phyloP scores from a whole-genome alignment of 2,329 filamentous ascomycete genomes.

The Trichoderma semiorbis region DNA sequence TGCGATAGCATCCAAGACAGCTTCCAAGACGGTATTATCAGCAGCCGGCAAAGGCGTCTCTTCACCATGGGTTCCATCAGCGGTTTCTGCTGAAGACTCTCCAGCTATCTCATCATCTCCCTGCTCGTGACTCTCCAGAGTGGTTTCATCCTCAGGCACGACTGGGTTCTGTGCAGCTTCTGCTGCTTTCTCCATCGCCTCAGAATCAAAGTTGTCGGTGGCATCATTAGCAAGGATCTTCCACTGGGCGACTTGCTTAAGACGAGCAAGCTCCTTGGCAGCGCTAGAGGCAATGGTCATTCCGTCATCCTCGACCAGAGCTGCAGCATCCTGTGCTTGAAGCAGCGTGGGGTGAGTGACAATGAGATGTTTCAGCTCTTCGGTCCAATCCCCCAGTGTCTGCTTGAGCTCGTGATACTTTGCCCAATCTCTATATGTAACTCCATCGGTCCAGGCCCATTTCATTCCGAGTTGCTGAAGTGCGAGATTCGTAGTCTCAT shows the following conservation, averaged over 20 bases:
- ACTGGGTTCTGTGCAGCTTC: slow-evolving; percentile 37
- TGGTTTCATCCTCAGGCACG: slow-evolving; percentile 20
- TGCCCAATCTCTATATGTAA: slow-evolving; percentile 96
- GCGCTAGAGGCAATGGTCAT: slow-evolving; percentile 78
- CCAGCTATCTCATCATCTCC: slow-evolving; percentile 27
- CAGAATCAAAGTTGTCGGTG: slow-evolving; percentile 74
- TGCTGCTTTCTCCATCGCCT: slow-evolving; percentile 57
- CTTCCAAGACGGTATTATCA: neutral
- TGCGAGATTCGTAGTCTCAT: slow-evolving; percentile 76
- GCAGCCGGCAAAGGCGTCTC: slow-evolving; percentile 20
- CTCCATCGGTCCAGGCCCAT: slow-evolving; percentile 93
- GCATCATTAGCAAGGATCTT: slow-evolving; percentile 74
- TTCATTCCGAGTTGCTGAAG: slow-evolving; percentile 88
- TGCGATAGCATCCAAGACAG: slow-evolving; percentile 18
- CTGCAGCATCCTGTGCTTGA: slow-evolving; percentile 63
- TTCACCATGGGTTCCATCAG: slow-evolving; percentile 9
- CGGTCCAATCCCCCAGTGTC: slow-evolving; percentile 79
- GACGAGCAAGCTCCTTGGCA: slow-evolving; percentile 71
- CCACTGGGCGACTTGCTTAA: slow-evolving; percentile 82
- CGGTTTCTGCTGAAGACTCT: slow-evolving; percentile 21
- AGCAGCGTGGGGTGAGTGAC: slow-evolving; percentile 68
- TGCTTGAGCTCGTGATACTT: slow-evolving; percentile 87
- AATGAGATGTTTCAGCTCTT: slow-evolving; percentile 74
- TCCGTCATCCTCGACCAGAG: slow-evolving; percentile 69
- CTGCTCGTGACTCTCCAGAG: slow-evolving; percentile 23